These are phyloP conservation scores for Yamadazyma kanchanaburiensis DNA, from an alignment of 1,139 yeast species.

Conservation along the genomic window DNA sequence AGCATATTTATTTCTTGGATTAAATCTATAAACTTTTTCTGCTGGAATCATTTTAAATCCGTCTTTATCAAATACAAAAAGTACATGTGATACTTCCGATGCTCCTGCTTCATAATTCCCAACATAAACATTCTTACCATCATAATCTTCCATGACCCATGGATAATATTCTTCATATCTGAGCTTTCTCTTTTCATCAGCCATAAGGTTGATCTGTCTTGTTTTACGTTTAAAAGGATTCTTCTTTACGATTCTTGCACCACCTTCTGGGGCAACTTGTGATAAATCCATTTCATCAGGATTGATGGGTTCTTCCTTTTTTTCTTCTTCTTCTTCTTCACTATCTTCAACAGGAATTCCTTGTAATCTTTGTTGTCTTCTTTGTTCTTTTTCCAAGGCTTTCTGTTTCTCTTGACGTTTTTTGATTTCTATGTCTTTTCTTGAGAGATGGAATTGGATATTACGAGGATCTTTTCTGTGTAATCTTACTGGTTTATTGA, in stretches of 20 bases:
- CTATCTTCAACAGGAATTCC: slow-evolving; percentile 17
- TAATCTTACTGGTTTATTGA: slow-evolving; percentile 77
- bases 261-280: slow-evolving; percentile 91
- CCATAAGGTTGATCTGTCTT: slow-evolving; percentile 74
- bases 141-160: slow-evolving; percentile 97
- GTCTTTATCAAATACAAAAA: slow-evolving; percentile 79
- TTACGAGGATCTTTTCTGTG: slow-evolving; percentile 93
- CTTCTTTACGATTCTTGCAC: slow-evolving; percentile 69
- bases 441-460: slow-evolving; percentile 75
- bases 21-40: slow-evolving; percentile 88
- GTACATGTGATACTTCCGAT: slow-evolving; percentile 74
- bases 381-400: slow-evolving; percentile 20
- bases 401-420: slow-evolving; percentile 44
- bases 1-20: slow-evolving; percentile 90
- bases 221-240: slow-evolving; percentile 75
- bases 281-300: slow-evolving; percentile 48
- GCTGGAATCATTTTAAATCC: slow-evolving; percentile 95
- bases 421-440: slow-evolving; percentile 58
- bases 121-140: slow-evolving; percentile 90
- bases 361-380: slow-evolving; percentile 17
- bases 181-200: slow-evolving; percentile 75
- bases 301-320: neutral
- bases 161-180: slow-evolving; percentile 96
- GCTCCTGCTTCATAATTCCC: slow-evolving; percentile 96
- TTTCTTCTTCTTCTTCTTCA: slow-evolving; percentile 16